Percentiles rank a stretch among this genome's conserved stretches.
These are phyloP conservation scores for Chloris gayana DNA, from an alignment of 176 grass and related monocot genomes.

Conservation along the genomic window DNA sequence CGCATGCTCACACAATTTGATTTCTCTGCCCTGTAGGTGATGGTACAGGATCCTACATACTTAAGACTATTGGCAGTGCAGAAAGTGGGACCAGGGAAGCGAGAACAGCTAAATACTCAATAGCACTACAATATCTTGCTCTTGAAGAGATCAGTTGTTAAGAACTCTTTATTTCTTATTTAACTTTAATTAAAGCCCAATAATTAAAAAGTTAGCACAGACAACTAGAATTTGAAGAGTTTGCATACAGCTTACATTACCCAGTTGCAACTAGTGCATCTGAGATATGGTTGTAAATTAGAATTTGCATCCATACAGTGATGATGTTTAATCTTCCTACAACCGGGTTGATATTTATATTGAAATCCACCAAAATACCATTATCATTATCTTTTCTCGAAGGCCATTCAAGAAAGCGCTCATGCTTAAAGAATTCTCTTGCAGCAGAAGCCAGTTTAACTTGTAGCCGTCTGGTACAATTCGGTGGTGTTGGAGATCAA, in stretches of 20 bases:
- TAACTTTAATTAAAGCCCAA: background rate
- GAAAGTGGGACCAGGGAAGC: conserved; percentile 43
- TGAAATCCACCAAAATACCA: background rate
- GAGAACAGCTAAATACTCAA: conserved; percentile 78
- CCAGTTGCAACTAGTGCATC: background rate
- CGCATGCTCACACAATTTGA: conserved; percentile 20
- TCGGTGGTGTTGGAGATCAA: background rate
- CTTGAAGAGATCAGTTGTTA: conserved; percentile 62
- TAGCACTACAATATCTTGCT: conserved; percentile 72
- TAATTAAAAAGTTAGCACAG: background rate
- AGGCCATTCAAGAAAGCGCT: background rate
- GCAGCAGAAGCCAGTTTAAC: background rate
- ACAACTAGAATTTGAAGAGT: background rate
- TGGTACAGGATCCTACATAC: conserved; percentile 50
- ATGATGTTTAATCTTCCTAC: background rate
- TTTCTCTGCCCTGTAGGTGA: conserved; percentile 47
- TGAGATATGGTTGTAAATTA: conserved; percentile 21
- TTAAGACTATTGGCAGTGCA: conserved; percentile 49
- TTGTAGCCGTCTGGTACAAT: background rate
- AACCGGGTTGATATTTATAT: background rate
- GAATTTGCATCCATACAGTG: background rate
- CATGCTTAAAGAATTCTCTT: background rate
- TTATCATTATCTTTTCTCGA: background rate
- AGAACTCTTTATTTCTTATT: conserved; percentile 4
- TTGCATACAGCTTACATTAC: background rate